phyloP scores from a whole-genome alignment of 2,329 filamentous ascomycete genomes.

The Ceratocystis destructans region DNA sequence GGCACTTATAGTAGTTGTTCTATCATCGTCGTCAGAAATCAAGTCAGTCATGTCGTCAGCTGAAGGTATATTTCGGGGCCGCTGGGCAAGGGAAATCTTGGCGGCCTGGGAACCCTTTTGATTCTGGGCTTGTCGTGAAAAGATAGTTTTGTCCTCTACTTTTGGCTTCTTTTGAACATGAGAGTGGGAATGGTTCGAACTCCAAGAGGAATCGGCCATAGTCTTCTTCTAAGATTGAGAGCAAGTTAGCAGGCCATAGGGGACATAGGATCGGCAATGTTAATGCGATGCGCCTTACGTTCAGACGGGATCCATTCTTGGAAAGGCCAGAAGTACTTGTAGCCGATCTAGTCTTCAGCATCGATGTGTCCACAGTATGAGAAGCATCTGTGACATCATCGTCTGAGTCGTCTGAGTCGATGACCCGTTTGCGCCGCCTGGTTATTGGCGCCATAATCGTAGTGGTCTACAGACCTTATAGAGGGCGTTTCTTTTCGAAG shows the following conservation, averaged over 20 bases:
- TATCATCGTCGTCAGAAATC: conserved; percentile 32
- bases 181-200: conserved; percentile 32
- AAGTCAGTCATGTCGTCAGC: conserved; percentile 32
- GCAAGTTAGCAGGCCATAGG: conserved; percentile 13
- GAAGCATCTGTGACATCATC: conserved; percentile 35
- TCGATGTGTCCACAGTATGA: conserved; percentile 38
- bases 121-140: conserved; percentile 45
- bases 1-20: conserved; percentile 27
- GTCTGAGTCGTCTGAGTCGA: conserved; percentile 38
- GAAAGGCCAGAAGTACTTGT: conserved; percentile 32
- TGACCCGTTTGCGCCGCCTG: conserved; percentile 44
- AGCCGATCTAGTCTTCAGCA: conserved; percentile 30
- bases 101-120: conserved; percentile 25
- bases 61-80: conserved; percentile 20
- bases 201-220: conserved; percentile 31
- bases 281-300: conserved; percentile 15
- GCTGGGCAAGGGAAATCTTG: conserved; percentile 18
- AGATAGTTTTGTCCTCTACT: conserved; percentile 40
- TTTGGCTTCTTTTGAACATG: conserved; percentile 32
- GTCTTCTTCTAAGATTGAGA: conserved; percentile 16
- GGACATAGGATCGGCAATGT: not conserved
- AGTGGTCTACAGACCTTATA: not conserved
- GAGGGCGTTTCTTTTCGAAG: not conserved
- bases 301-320: conserved; percentile 25
- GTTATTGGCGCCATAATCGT: conserved; percentile 41